Evolutionary conservation across 257 asterid species (phyloP).

Genomic region (Ilex aquifolium): DNA sequence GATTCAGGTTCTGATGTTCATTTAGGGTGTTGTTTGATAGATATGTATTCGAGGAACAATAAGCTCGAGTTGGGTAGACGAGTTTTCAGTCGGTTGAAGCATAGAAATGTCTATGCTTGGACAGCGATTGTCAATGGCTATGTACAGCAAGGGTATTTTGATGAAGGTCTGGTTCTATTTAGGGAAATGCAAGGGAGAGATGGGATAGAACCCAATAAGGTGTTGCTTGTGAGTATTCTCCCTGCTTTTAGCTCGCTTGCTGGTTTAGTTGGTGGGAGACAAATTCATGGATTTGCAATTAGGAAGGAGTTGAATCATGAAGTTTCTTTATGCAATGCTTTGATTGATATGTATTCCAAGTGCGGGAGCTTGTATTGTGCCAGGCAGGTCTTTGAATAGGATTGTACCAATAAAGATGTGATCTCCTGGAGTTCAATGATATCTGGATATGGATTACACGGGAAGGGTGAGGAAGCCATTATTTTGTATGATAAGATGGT

Average conservation of each 20-base stretch:
- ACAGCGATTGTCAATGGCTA: slow-evolving; percentile 63
- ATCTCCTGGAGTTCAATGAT: slow-evolving; percentile 70
- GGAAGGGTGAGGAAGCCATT: slow-evolving; percentile 48
- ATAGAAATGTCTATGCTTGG: slow-evolving; percentile 52
- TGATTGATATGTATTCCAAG: slow-evolving; percentile 53
- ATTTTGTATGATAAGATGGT: slow-evolving; percentile 42
- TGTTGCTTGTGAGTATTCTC: slow-evolving; percentile 46
- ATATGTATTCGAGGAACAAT: slow-evolving; percentile 49
- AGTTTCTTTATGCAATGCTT: slow-evolving; percentile 44
- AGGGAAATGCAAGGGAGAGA: slow-evolving; percentile 44
- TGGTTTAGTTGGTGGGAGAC: slow-evolving; percentile 55
- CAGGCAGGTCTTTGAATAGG: slow-evolving; percentile 35
- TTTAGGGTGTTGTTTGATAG: slow-evolving; percentile 61
- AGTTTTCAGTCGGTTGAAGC: slow-evolving; percentile 37
- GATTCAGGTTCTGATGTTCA: slow-evolving; percentile 37
- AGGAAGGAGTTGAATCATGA: slow-evolving; percentile 37
- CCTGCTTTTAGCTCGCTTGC: slow-evolving; percentile 46
- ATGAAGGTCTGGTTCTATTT: slow-evolving; percentile 48
- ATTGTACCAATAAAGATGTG: slow-evolving; percentile 38
- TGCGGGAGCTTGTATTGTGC: slow-evolving; percentile 51
- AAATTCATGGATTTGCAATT: slow-evolving; percentile 57
- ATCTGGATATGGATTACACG: slow-evolving; percentile 52
- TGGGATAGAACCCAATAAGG: slow-evolving; percentile 47
- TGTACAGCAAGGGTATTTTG: slow-evolving; percentile 31
- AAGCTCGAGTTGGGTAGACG: slow-evolving; percentile 36